A percentile compares a stretch with the other conserved stretches of the same genome.
Evolutionary conservation across 495 filamentous ascomycete species (phyloP).

Genomic region (Aspergillus heteromorphus): DNA sequence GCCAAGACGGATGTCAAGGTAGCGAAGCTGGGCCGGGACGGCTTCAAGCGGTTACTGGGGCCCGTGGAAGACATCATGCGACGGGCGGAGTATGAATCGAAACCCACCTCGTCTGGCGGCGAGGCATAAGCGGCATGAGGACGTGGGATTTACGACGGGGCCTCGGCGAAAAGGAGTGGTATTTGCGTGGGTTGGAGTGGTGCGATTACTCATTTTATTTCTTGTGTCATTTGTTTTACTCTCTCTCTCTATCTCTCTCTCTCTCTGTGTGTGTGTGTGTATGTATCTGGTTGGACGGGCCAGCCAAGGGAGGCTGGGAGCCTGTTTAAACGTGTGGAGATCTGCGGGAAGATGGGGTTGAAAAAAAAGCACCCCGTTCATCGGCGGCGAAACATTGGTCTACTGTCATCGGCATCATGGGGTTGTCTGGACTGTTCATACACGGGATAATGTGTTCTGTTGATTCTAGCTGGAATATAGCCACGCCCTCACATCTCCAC

Average conservation of each 20-base stretch:
- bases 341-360: slow-evolving; percentile 9
- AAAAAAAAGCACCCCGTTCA: slow-evolving; percentile 13
- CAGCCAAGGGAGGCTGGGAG: slow-evolving; percentile 8
- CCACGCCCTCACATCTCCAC: background rate
- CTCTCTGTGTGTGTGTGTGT: too few relatives aligned
- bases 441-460: slow-evolving; percentile 5
- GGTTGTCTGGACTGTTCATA: slow-evolving; percentile 8
- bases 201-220: slow-evolving; percentile 1
- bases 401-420: slow-evolving; percentile 7
- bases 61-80: slow-evolving; percentile 95
- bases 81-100: slow-evolving; percentile 57
- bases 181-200: slow-evolving; percentile 2
- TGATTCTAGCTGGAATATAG: background rate
- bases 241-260: too few relatives aligned
- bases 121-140: background rate
- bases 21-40: slow-evolving; percentile 86
- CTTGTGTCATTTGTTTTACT: slow-evolving; percentile 5
- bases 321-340: slow-evolving; percentile 8
- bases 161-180: background rate
- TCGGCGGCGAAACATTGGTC: slow-evolving; percentile 14
- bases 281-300: slow-evolving; percentile 1
- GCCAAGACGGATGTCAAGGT: slow-evolving; percentile 79
- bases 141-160: background rate
- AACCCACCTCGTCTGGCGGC: slow-evolving; percentile 16
- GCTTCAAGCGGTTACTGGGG: slow-evolving; percentile 88